A percentile compares a stretch with the other conserved stretches of the same genome.
Evolutionary conservation across 805 yeast species (phyloP).

Genomic region (Pichia nakasei): DNA sequence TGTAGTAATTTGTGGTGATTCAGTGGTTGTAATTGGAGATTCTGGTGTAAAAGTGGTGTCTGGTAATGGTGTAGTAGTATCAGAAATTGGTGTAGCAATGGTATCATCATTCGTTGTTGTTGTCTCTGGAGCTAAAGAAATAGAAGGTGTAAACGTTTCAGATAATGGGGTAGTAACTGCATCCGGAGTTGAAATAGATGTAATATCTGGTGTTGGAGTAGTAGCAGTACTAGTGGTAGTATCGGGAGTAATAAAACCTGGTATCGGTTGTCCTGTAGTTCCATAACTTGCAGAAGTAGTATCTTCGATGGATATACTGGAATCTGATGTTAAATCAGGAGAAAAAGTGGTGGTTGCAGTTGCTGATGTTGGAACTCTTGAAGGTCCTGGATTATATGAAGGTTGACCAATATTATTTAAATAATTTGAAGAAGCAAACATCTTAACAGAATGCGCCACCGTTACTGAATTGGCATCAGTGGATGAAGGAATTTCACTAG

Average conservation of each 20-base stretch:
- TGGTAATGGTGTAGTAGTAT: neutral
- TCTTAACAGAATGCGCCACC: too few relatives aligned
- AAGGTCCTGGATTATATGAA: too few relatives aligned
- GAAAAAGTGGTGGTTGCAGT: too few relatives aligned
- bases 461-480: neutral
- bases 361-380: too few relatives aligned
- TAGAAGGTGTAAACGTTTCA: too few relatives aligned
- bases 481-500: neutral
- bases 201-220: neutral
- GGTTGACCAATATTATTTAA: too few relatives aligned
- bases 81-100: neutral
- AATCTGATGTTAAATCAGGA: too few relatives aligned
- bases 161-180: neutral
- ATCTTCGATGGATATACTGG: neutral
- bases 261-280: too few relatives aligned
- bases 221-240: neutral
- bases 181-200: neutral
- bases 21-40: neutral
- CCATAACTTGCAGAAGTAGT: neutral
- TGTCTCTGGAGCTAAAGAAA: neutral
- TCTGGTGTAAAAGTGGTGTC: too few relatives aligned
- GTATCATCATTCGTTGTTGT: neutral
- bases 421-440: too few relatives aligned
- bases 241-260: neutral
- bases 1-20: neutral